phyloP scores from a whole-genome alignment of 2,329 filamentous ascomycete genomes.

The Verticillium longisporum region DNA sequence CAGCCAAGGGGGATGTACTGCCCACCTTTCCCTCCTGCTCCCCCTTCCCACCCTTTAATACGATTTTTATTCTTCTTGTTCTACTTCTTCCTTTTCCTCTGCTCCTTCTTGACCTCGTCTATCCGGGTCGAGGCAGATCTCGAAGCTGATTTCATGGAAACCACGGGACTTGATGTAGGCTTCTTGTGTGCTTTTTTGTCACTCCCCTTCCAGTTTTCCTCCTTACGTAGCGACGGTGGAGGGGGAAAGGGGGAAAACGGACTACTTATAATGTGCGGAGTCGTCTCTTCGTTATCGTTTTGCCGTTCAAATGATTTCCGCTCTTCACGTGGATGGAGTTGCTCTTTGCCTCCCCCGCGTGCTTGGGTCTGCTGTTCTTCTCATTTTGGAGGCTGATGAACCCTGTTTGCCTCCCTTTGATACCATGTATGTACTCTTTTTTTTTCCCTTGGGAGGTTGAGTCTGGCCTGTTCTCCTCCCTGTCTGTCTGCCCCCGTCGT shows the following conservation, averaged over 20 bases:
- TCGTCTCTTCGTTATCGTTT: slow-evolving; percentile 5
- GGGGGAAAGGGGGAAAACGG: background rate
- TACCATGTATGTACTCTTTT: background rate
- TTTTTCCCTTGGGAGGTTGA: background rate
- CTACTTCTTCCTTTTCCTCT: no score
- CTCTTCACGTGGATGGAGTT: background rate
- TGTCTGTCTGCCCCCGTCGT: background rate
- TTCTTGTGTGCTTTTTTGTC: background rate
- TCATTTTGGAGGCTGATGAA: no score
- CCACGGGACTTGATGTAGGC: background rate
- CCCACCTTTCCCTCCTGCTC: no score
- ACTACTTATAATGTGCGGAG: slow-evolving; percentile 10
- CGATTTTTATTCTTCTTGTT: background rate
- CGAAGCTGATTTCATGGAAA: background rate
- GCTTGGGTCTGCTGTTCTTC: background rate
- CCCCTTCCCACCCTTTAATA: background rate
- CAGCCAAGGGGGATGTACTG: background rate
- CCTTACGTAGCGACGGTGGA: background rate
- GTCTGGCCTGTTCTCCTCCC: background rate
- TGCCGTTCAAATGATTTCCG: background rate
- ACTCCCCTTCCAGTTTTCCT: background rate
- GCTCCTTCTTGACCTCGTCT: background rate
- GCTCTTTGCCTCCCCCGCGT: background rate
- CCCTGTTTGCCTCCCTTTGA: background rate
- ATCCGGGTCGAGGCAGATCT: background rate